Conservation (phyloP, 2,329 filamentous ascomycete species). For the Ophiosphaerella korrae region DNA sequence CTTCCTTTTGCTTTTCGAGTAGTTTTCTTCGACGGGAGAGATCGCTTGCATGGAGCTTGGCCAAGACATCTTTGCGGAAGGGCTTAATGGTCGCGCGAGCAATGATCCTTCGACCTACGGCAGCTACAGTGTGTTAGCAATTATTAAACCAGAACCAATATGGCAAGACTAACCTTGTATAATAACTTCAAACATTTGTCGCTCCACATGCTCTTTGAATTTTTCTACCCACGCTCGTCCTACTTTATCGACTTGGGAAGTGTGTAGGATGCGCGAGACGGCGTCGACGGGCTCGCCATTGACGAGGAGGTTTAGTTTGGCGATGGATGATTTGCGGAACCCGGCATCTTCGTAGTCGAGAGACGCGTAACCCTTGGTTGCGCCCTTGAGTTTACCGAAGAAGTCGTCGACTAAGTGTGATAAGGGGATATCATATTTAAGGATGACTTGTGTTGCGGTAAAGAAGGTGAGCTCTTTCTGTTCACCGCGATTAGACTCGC, state of each 20-base stretch:
- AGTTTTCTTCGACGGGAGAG: slow-evolving; percentile 81
- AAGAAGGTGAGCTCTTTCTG: slow-evolving; percentile 92
- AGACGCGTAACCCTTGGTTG: slow-evolving; percentile 92
- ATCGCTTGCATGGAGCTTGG: slow-evolving; percentile 91
- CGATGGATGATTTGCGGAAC: slow-evolving; percentile 78
- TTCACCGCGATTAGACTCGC: slow-evolving; percentile 84
- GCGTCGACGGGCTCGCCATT: slow-evolving; percentile 95
- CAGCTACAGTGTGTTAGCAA: slow-evolving; percentile 54
- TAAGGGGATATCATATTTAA: slow-evolving; percentile 88
- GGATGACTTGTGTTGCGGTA: slow-evolving; percentile 86
- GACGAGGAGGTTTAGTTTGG: slow-evolving; percentile 90
- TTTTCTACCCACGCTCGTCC: slow-evolving; percentile 89
- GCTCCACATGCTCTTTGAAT: slow-evolving; percentile 95
- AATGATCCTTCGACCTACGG: slow-evolving; percentile 79
- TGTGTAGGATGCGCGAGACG: slow-evolving; percentile 86
- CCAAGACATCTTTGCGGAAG: slow-evolving; percentile 92
- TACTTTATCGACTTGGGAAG: slow-evolving; percentile 77
- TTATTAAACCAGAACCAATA: not conserved
- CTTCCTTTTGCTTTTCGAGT: slow-evolving; percentile 95
- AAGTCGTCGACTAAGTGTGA: slow-evolving; percentile 94
- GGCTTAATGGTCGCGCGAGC: slow-evolving; percentile 95
- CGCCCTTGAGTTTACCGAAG: slow-evolving; percentile 93
- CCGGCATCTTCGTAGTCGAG: slow-evolving; percentile 96
- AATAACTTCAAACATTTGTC: slow-evolving; percentile 96
- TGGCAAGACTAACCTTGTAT: slow-evolving; percentile 64